Conservation (phyloP, 2,329 filamentous ascomycete genomes). For the Drechslerella dactyloides region DNA sequence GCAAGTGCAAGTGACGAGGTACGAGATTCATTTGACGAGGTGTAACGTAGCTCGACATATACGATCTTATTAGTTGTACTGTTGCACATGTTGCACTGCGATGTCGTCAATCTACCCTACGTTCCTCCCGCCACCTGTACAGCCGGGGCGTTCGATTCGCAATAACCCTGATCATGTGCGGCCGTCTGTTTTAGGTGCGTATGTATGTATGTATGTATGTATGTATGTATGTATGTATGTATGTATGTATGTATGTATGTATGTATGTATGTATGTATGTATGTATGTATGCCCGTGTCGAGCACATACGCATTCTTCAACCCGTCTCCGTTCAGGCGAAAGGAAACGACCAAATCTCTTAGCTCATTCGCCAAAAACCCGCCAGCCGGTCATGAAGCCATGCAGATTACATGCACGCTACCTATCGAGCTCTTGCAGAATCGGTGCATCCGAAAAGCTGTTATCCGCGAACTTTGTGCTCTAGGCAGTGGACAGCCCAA, state of each 20-base stretch:
- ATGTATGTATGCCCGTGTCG: too few relatives aligned
- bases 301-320: background rate
- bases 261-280: too few relatives aligned
- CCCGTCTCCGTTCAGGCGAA: constrained; percentile 3
- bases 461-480: constrained; percentile 27
- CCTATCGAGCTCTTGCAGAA: constrained; percentile 34
- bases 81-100: constrained; percentile 15
- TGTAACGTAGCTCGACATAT: constrained; percentile 1
- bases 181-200: too few relatives aligned
- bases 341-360: constrained; percentile 10
- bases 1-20: background rate
- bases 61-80: constrained; percentile 1
- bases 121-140: background rate
- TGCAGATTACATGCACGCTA: constrained; percentile 40
- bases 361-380: too few relatives aligned
- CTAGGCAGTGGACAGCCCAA: constrained; percentile 12
- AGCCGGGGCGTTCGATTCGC: background rate
- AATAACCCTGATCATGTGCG: background rate
- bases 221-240: too few relatives aligned
- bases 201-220: too few relatives aligned
- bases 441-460: constrained; percentile 15
- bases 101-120: constrained; percentile 47
- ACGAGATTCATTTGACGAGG: constrained; percentile 21
- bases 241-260: too few relatives aligned
- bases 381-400: constrained; percentile 33